These are phyloP conservation scores for Eucalyptus sp. DNA, from an alignment of 345 rosid genomes.

Conservation along the genomic window DNA sequence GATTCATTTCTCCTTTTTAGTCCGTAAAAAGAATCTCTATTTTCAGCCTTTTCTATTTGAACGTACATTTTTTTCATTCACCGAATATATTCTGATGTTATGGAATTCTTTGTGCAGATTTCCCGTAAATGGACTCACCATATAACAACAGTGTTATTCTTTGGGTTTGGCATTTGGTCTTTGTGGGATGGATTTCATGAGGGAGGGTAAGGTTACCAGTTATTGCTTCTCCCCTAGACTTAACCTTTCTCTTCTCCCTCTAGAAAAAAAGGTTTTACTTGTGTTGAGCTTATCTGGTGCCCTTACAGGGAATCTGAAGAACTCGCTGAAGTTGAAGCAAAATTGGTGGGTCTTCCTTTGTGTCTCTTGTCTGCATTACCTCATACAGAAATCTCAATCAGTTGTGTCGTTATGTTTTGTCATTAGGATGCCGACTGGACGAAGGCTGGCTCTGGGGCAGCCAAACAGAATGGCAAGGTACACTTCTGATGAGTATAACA, in stretches of 20 bases:
- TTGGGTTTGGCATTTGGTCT: constrained; percentile 81
- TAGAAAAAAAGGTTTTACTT: neutral
- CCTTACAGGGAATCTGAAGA: constrained; percentile 57
- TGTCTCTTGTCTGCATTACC: neutral
- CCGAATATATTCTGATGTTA: neutral
- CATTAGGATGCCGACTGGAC: constrained; percentile 65
- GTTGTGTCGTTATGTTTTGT: neutral
- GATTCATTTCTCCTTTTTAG: neutral
- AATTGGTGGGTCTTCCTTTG: constrained; percentile 43
- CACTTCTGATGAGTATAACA: neutral
- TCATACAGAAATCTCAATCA: neutral
- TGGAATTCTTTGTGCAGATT: constrained; percentile 30
- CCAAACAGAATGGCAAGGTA: constrained; percentile 53
- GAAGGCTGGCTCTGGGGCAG: constrained; percentile 30
- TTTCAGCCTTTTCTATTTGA: neutral
- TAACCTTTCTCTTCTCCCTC: neutral
- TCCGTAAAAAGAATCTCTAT: neutral
- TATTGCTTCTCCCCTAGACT: neutral
- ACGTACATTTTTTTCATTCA: neutral
- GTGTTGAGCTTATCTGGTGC: neutral
- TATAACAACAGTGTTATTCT: constrained; percentile 69
- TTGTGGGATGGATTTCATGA: constrained; percentile 75
- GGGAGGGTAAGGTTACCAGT: constrained; percentile 34
- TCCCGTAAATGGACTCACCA: constrained; percentile 93
- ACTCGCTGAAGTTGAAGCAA: constrained; percentile 83